phyloP scores from a whole-genome alignment of 805 yeast species.

The Lachancea nothofagi region DNA sequence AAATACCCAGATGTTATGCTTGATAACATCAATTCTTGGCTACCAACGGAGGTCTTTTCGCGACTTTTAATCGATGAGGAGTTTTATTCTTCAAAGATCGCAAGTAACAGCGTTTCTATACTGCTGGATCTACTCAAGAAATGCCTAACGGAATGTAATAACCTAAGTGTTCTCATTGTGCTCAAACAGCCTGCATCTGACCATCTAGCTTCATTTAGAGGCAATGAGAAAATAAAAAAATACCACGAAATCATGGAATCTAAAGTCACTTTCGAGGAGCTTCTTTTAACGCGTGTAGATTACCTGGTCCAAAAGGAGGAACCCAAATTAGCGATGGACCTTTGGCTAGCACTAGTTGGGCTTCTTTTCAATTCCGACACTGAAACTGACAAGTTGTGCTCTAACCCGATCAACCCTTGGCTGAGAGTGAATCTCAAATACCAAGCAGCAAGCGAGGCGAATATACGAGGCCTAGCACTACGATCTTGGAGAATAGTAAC shows the following conservation, averaged over 20 bases:
- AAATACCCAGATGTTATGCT: constrained; percentile 25
- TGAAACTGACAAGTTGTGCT: constrained; percentile 8
- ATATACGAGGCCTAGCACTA: constrained; percentile 17
- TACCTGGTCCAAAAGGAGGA: constrained; percentile 16
- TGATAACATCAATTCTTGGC: constrained; percentile 19
- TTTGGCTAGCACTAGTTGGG: constrained; percentile 29
- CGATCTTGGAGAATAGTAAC: constrained; percentile 28
- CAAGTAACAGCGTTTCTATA: constrained; percentile 18
- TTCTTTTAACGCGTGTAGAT: constrained; percentile 17
- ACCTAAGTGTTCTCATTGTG: constrained; percentile 1
- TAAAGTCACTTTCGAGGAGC: background rate
- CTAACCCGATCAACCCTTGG: constrained; percentile 17
- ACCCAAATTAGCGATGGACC: constrained; percentile 25
- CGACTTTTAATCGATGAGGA: constrained; percentile 21
- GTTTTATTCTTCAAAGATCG: constrained; percentile 15
- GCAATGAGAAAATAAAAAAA: background rate
- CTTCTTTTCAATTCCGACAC: constrained; percentile 19
- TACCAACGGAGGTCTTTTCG: constrained; percentile 25
- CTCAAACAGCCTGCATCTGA: background rate
- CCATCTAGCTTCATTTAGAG: background rate
- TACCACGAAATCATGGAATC: background rate
- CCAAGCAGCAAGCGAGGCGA: constrained; percentile 11
- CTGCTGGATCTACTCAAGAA: constrained; percentile 25
- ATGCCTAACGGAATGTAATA: constrained; percentile 12
- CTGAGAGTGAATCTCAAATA: constrained; percentile 17